Conservation (phyloP, 805 yeast species). For the Groenewaldozyma salmanticensis region DNA sequence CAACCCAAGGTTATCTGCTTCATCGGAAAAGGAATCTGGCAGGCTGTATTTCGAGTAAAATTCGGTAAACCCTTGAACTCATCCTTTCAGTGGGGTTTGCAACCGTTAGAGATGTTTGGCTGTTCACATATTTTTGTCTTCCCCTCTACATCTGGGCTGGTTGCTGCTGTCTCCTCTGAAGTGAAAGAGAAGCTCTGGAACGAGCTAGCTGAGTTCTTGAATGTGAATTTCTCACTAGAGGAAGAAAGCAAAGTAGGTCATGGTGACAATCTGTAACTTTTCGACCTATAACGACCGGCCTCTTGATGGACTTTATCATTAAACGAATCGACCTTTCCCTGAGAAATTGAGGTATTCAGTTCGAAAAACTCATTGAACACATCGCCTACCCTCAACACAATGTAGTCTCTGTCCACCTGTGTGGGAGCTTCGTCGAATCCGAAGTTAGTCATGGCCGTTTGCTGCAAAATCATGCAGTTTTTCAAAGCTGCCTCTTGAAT, state of each 20-base stretch:
- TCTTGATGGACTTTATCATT: background rate
- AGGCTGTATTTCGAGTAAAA: conserved; percentile 35
- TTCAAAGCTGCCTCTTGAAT: background rate
- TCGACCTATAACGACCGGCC: background rate
- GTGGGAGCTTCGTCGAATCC: background rate
- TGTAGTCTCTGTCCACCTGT: background rate
- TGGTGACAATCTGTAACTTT: background rate
- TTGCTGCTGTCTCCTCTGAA: conserved; percentile 37
- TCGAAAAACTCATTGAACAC: background rate
- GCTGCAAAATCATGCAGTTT: background rate
- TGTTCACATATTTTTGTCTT: conserved; percentile 39
- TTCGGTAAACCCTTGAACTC: conserved; percentile 25
- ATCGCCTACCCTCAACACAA: background rate
- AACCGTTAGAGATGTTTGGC: conserved; percentile 14
- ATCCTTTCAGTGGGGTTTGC: conserved; percentile 47
- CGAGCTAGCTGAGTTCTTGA: conserved; percentile 23
- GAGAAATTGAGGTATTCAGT: background rate
- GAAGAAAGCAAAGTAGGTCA: no score
- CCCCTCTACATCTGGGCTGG: conserved; percentile 69
- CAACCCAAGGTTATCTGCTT: conserved; percentile 41
- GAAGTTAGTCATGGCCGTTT: background rate
- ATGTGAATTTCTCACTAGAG: conserved; percentile 1
- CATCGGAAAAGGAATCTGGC: conserved; percentile 74
- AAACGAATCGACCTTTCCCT: background rate
- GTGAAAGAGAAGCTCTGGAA: conserved; percentile 44